These are phyloP conservation scores for Linderniella brevidens DNA, from an alignment of 257 asterid species.

Conservation along the genomic window DNA sequence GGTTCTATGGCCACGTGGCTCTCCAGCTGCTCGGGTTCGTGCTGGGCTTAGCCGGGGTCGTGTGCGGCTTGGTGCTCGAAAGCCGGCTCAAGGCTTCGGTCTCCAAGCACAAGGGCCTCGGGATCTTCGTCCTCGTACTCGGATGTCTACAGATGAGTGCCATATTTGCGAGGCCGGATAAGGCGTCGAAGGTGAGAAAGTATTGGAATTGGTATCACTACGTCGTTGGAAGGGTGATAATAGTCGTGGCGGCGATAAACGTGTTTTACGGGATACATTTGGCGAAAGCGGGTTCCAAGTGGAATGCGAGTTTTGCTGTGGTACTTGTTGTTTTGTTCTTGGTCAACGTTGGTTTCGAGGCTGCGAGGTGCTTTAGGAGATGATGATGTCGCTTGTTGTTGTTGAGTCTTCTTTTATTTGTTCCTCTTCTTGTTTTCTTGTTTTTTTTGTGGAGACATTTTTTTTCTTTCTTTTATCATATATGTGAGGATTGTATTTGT, in stretches of 20 bases:
- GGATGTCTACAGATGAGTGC: conserved; percentile 76
- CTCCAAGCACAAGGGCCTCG: conserved; percentile 49
- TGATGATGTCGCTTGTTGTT: neutral
- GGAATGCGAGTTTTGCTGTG: conserved; percentile 70
- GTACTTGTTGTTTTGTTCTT: conserved; percentile 28
- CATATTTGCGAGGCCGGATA: conserved; percentile 51
- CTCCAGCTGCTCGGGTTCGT: conserved; percentile 53
- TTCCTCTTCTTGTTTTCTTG: no score
- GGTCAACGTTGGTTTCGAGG: neutral
- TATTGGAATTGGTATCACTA: conserved; percentile 93
- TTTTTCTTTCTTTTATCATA: no score
- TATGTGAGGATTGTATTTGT: no score
- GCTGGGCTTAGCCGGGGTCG: conserved; percentile 51
- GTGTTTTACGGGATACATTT: conserved; percentile 74
- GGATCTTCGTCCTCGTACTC: conserved; percentile 39
- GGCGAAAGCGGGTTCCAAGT: conserved; percentile 33
- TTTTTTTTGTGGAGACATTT: no score
- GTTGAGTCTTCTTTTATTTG: neutral
- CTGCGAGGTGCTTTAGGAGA: neutral
- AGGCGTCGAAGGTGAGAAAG: conserved; percentile 45
- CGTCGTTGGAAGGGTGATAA: conserved; percentile 37
- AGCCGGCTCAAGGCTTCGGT: conserved; percentile 32
- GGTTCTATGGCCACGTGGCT: conserved; percentile 60
- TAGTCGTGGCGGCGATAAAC: conserved; percentile 46
- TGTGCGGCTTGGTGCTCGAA: conserved; percentile 51